Conservation (phyloP, 2,329 filamentous ascomycete genomes). For the Neofusicoccum cordaticola region DNA sequence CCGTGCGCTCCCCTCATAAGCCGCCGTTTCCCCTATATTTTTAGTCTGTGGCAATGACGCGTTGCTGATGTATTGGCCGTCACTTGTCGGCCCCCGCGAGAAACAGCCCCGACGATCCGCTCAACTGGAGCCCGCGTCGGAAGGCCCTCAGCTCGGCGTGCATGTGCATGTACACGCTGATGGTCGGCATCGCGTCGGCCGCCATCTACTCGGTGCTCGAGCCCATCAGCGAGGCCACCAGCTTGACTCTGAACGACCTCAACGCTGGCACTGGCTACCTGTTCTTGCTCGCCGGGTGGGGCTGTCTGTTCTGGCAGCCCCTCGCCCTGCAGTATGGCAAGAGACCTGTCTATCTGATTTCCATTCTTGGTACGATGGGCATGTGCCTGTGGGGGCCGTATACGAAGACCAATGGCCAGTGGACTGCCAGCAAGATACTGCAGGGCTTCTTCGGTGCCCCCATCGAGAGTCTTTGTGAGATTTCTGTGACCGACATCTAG, state of each 20-base stretch:
- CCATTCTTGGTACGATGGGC: constrained; percentile 37
- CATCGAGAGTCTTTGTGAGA: constrained; percentile 50
- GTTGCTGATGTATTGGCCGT: background rate
- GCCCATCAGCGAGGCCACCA: constrained; percentile 48
- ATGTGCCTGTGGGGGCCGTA: constrained; percentile 44
- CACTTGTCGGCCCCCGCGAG: background rate
- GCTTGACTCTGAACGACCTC: constrained; percentile 44
- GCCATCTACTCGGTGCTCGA: constrained; percentile 52
- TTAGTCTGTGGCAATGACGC: background rate
- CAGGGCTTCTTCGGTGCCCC: constrained; percentile 49
- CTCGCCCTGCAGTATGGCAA: constrained; percentile 54
- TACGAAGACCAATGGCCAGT: constrained; percentile 44
- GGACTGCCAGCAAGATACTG: constrained; percentile 47
- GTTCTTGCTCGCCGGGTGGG: constrained; percentile 54
- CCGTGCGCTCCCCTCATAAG: background rate
- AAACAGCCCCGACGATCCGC: constrained; percentile 30
- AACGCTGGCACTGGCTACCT: constrained; percentile 53
- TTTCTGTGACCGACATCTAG: constrained; percentile 44
- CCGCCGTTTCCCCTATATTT: background rate
- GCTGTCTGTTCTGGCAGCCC: constrained; percentile 52
- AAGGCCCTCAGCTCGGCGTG: constrained; percentile 38
- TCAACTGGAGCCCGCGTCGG: constrained; percentile 32
- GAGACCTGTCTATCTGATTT: constrained; percentile 47
- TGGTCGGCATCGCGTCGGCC: constrained; percentile 49
- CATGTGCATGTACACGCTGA: constrained; percentile 48